Conservation (phyloP, 345 rosid species). For the Cardamine resedifolia region DNA sequence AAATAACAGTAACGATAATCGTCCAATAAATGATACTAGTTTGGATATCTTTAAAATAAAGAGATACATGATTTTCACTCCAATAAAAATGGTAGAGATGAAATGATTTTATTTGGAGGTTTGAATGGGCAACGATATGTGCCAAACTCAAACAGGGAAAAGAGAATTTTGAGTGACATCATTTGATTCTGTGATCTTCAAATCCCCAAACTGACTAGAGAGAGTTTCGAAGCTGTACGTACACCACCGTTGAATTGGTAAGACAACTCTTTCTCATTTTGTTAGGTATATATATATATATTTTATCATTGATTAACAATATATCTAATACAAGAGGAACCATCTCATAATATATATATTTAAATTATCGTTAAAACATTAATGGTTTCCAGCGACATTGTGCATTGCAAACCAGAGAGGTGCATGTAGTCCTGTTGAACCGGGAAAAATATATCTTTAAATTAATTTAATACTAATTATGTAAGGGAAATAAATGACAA, state of each 20-base stretch:
- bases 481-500: slow-evolving; percentile 4
- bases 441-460: neutral
- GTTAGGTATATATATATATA: slow-evolving; percentile 12
- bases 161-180: slow-evolving; percentile 36
- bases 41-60: neutral
- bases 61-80: neutral
- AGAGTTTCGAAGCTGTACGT: slow-evolving; percentile 35
- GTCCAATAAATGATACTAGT: neutral
- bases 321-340: slow-evolving; percentile 2
- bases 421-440: slow-evolving; percentile 12
- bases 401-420: slow-evolving; percentile 19
- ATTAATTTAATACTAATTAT: neutral
- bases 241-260: slow-evolving; percentile 40
- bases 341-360: neutral
- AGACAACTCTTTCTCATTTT: slow-evolving; percentile 11
- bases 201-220: slow-evolving; percentile 31
- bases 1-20: neutral
- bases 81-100: slow-evolving; percentile 4
- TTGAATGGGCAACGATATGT: slow-evolving; percentile 36
- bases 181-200: slow-evolving; percentile 39
- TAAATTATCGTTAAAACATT: neutral
- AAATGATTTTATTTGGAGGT: slow-evolving; percentile 14
- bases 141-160: slow-evolving; percentile 28
- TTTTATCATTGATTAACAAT: neutral
- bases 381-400: slow-evolving; percentile 34